Evolutionary conservation across 1,284 basidiomycete species (phyloP), one percentile per base, ranked within the genome.

Genomic region (Tilletia horrida): DNA sequence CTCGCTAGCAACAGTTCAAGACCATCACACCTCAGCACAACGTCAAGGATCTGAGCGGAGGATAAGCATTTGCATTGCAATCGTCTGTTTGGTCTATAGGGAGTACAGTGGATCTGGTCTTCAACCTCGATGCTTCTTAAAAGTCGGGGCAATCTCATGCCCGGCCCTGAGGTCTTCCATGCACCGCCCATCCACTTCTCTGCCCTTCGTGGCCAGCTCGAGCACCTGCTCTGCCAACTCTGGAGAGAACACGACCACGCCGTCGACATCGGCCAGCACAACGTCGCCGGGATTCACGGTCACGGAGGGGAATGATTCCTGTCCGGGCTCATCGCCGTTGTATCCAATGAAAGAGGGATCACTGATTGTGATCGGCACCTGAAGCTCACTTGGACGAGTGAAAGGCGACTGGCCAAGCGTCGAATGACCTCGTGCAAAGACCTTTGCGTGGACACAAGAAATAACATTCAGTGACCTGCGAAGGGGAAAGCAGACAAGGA

Each of bases 401-500:
- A 93, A 95, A 3, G 91, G 88, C 13, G 88, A 88, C 82, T 94
- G 92, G 13, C 94, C 94, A 6, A 97, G 85, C 0, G 91, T 91
- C 8, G 92, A 93, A 72, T 88, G 88, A 0, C 88, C 89, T 25
- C 90, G 85, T 11, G 91, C 88, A 82, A 90, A 77, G 18, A 78
- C 48, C 62, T 64, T 14, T 27, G 27, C 27, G 21, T 29, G 52
- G 47, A n/a, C 18, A 2, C 18, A 11, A 48, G 16, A 3, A 7
- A 18, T 25, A 23, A 27, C 7, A 52, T 7, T 1, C 21, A 52
- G 21, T 45, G 31, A 25, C 16, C 2, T 11, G n/a, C 4, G 31
- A 57, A 16, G 21, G 55, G 29, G 27, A 59, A 23, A 14, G 11
- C 6, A 40, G 6, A 11, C 35, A 40, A 40, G 4, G 4, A 11